Base-by-base conservation (phyloP, 2,329 filamentous ascomycete genomes). In the Whalleya microplaca region DNA sequence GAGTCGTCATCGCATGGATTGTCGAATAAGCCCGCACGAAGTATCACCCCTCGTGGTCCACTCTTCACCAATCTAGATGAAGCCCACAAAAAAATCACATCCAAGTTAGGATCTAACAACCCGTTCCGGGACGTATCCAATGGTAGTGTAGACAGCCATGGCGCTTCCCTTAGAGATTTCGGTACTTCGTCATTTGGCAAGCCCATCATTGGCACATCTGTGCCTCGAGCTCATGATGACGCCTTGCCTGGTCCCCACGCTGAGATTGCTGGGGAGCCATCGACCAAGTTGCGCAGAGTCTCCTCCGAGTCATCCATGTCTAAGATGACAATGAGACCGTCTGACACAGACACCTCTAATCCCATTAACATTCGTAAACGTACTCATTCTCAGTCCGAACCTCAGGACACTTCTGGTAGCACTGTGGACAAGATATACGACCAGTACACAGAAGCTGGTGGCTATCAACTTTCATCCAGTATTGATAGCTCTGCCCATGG, bases 61-160 rank as follows among this genome's bases (percentile, higher is more conserved):
- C 65, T 73, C 23, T 78, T 77, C 53, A 66, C 68, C 21, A 71
- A 73, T 50, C 63, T 78, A 0, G 66, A 67, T 21, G 75, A 76
- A 37, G 76, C 76, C 1, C 72, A 76, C 51, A 66, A 69, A 3
- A 74, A 72, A 32, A 78, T 78, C 55, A 74, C 73, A 8, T 64
- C 69, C 3, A 59, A 64, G 3, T 46, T 58, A 19, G 51, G 16
- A n/a, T 46, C 66, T n/a, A 51, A 57, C 10, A 56, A 61, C 40
- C 45, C 54, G 27, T 56, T 56, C 7, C 54, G 32, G 2, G 56
- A 62, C 23, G 48, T 9, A 7, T 46, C 49, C 12, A 29, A 45
- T 3, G 56, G 58, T 19, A 47, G 21, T 43, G 44, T 55, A 6
- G 47, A 48, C 3, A 49, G 41, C 42, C n/a, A 41, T n/a, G 40